Evolutionary conservation across 2,329 filamentous ascomycete genomes (phyloP).

Genomic region (Epichloe uncinata): DNA sequence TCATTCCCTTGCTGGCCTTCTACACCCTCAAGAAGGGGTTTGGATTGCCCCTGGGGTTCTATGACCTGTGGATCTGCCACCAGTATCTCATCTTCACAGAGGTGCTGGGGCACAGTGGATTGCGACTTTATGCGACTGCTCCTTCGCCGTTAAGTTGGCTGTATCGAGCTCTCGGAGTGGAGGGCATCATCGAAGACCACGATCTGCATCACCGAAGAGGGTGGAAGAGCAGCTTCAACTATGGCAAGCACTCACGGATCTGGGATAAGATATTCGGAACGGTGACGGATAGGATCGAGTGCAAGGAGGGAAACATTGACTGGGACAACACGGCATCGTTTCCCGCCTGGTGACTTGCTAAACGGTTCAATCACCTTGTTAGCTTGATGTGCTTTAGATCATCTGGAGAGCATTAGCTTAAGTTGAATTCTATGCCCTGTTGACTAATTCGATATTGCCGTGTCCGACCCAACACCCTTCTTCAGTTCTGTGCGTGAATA

Average conservation of each 20-base stretch:
- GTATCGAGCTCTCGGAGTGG: conserved; percentile 17
- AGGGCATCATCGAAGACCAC: conserved; percentile 29
- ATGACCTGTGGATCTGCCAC: conserved; percentile 33
- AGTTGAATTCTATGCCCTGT: too few species aligned
- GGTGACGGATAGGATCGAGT: conserved; percentile 23
- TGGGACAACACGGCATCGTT: background rate
- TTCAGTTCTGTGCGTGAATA: too few species aligned
- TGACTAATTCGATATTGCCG: too few species aligned
- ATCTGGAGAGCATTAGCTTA: too few species aligned
- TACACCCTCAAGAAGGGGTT: conserved; percentile 17
- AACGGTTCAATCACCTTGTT: too few species aligned
- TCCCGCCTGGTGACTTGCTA: background rate
- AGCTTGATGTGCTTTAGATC: too few species aligned
- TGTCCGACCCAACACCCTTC: too few species aligned
- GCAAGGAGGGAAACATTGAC: conserved; percentile 13
- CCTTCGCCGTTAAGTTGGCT: conserved; percentile 23
- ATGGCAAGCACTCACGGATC: conserved; percentile 24
- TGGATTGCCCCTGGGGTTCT: conserved; percentile 30
- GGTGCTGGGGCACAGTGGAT: conserved; percentile 24
- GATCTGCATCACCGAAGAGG: conserved; percentile 27
- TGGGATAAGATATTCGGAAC: conserved; percentile 25
- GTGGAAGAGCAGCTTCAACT: conserved; percentile 23
- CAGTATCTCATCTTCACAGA: conserved; percentile 29
- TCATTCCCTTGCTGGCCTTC: conserved; percentile 27
- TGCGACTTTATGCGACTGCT: conserved; percentile 22